Base-by-base conservation (phyloP, 176 grass and related monocot genomes). In the Zizania latifolia region DNA sequence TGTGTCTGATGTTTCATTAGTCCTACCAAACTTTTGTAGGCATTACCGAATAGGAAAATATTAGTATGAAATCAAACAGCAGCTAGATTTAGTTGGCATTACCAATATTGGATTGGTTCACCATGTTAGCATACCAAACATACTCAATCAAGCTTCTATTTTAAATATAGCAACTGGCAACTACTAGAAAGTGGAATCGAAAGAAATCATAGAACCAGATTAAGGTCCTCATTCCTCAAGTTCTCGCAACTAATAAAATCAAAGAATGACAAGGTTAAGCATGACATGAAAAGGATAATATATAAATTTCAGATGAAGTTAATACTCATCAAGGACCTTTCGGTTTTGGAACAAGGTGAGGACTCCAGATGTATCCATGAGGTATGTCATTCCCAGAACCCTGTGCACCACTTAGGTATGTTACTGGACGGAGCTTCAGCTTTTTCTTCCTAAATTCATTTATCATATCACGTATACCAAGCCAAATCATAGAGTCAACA, bases 401-500 rank as follows among this genome's bases (percentile, higher is more conserved):
- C 65, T 92, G 88, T 50, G 91, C 45, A 68, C 86, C 95, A 86
- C 91, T 92, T 81, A 94, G 76, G 63, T 98, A 98, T 34, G 95
- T 98, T 61, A 98, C 89, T 46, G 95, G 95, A 29, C 91, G 89
- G 57, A 99, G 77, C 75, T 94, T 99, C 86, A 99, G 68, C 46
- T 88, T 94, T 71, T 86, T 94, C 77, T 99, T 99, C 67, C 95
- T 94, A 65, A 99, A 99, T 34, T 99, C 95, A 71, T 99, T 99
- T 86, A 99, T 99, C 85, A 99, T 99, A 75, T 99, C 95, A 0
- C 89, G 80, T 78, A 99, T 99, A 40, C 95, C 95, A 72, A 99
- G 89, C 95, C 95, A 99, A 82, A 99, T 99, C 95, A 94, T 99
- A 12, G 89, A 92, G 65, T 99, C 95, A 35, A 99, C 91, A 78